Evolutionary conservation across 108 stramenopile genomes (phyloP).

Genomic region (Skeletonema grethae): DNA sequence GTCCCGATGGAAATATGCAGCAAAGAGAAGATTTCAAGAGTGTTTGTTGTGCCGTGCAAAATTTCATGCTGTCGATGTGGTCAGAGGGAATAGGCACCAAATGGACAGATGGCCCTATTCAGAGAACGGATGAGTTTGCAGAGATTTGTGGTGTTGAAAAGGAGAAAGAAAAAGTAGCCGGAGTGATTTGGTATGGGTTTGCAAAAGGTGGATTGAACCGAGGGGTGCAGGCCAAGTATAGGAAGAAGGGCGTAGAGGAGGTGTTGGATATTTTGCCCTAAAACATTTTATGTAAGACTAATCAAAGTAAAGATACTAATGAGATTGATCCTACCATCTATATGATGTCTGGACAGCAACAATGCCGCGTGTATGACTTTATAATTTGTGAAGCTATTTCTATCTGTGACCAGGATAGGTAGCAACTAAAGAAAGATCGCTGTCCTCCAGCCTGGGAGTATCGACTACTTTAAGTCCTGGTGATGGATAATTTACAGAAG

Average conservation of each 20-base stretch:
- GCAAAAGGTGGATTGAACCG: slow-evolving; percentile 60
- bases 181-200: slow-evolving; percentile 76
- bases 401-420: no score
- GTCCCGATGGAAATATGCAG: slow-evolving; percentile 49
- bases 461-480: no score
- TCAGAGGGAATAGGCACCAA: slow-evolving; percentile 74
- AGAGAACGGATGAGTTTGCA: slow-evolving; percentile 66
- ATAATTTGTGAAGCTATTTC: no score
- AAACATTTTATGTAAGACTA: no score
- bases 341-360: background rate
- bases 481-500: no score
- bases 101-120: slow-evolving; percentile 73
- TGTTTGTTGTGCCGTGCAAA: slow-evolving; percentile 68
- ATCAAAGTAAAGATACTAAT: background rate
- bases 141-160: slow-evolving; percentile 65
- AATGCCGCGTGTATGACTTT: no score
- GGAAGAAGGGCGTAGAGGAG: slow-evolving; percentile 65
- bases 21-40: slow-evolving; percentile 63
- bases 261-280: slow-evolving; percentile 59
- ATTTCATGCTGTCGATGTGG: slow-evolving; percentile 73
- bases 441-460: no score
- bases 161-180: slow-evolving; percentile 58
- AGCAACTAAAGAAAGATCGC: no score
- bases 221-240: slow-evolving; percentile 50
- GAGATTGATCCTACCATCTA: background rate